Evolutionary conservation across 192 early-diverging fungal genomes (phyloP), one percentile per base, ranked within the genome.

Genomic region (Coemansia sp.): DNA sequence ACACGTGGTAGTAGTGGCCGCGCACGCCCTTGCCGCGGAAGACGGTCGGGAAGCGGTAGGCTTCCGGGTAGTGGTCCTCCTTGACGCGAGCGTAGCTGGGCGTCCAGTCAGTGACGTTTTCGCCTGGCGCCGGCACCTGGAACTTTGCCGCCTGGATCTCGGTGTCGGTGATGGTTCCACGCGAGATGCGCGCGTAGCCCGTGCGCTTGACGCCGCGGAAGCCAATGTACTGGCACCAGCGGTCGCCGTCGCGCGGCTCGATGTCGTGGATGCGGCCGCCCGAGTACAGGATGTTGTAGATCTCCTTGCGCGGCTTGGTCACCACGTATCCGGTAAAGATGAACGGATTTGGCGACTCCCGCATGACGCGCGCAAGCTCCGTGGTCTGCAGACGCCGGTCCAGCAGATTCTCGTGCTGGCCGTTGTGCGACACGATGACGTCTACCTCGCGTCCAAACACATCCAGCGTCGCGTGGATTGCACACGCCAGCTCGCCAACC

Each of bases 151-250:
- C 82, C 71, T 93, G 92, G 60, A 93, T 91, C 85, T 93, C 92
- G 8, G 92, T 93, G 62, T 93, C 92, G 5, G 92, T 92, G 67
- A 93, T 91, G 14, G 86, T 87, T 44, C 92, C 92, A 58, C 91
- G 92, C 32, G 88, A 88, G 22, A 93, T 69, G 49, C 92, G 89
- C 7, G 92, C 92, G 66, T 92, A 93, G 12, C 85, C 90, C 12
- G 85, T 76, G 63, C 90, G 85, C 75, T 88, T 86, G 54, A 93
- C 67, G 9, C 91, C 90, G 69, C 92, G 88, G 81, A 87, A 93
- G 44, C 86, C 90, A 20, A 93, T 84, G 79, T 93, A 93, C 77
- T 93, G 82, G 79, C 92, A 93, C 92, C 92, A 93, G 58, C 92
- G 87, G 80, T 91, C 90, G 64, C 78, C 83, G 67, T 93, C 92